Evolutionary conservation across 2,329 filamentous ascomycete species (phyloP), one percentile per base, ranked within the genome.

Genomic region (Pseudogymnoascus destructans): DNA sequence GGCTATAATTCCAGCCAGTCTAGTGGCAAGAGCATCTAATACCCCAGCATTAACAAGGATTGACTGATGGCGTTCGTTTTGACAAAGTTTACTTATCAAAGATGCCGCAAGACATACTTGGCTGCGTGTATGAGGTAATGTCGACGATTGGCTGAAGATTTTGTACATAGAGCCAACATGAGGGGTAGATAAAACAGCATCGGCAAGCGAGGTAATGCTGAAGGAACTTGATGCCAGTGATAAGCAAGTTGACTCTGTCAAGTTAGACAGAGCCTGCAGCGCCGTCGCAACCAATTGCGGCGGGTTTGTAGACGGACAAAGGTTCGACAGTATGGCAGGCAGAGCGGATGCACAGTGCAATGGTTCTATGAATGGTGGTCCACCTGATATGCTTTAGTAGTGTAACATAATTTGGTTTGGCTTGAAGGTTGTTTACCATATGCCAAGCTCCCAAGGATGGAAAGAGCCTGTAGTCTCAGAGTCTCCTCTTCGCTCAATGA

Each of bases 361-460:
- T 13, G 90, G 87, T 5, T 78, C 73, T 40, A 95, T 79, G 70
- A 93, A 95, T 13, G 85, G 75, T 46, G 89, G 81, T 5, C 92
- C 91, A 64, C 87, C 90, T 95, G 68, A 65, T 40, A 58, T 38
- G 27, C 15, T 17, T 55, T 21, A 36, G 49, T 19, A 56, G 23
- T 38, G 57, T 23, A 58, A 58, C 49, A 35, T 33, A 33, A 15
- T 19, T 19, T 11, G n/a, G 49, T 19, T 25, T 38, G 27, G 32
- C 8, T 32, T 30, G 17, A 19, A 15, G 15, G 19, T 25, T 57
- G 64, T 77, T 66, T 77, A 90, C 91, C 90, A 72, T 87, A 85
- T 59, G 89, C 88, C 67, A 97, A 81, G 70, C 88, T 93, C 52
- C 86, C 85, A 33, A 95, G 74, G n/a, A 96, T 79, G 63, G 95